Conservation (phyloP, 441 rosid species). For the Erysimum cheiri region DNA sequence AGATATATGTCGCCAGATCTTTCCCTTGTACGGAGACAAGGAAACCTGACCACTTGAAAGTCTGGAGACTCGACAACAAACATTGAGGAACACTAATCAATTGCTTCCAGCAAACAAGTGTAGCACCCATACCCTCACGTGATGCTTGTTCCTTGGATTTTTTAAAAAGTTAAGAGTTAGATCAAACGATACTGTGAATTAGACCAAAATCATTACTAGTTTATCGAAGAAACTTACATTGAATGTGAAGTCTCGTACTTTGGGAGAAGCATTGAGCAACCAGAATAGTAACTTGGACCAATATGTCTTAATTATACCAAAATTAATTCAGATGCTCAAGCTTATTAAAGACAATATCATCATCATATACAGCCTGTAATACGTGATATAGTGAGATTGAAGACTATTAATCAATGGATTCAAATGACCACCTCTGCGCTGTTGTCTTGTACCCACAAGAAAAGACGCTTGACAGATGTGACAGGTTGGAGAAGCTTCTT, state of each 20-base stretch:
- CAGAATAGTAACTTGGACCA: conserved; percentile 1
- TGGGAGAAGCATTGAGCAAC: background rate
- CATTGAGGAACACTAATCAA: background rate
- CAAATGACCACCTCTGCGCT: background rate
- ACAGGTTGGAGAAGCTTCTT: too few species aligned
- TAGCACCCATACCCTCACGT: background rate
- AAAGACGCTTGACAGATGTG: too few species aligned
- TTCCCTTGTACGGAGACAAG: too few species aligned
- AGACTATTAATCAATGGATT: background rate
- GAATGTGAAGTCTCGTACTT: background rate
- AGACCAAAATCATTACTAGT: background rate
- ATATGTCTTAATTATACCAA: background rate
- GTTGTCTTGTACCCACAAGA: too few species aligned
- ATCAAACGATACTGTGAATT: background rate
- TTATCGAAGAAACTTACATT: background rate
- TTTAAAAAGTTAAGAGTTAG: background rate
- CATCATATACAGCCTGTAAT: background rate
- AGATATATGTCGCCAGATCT: too few species aligned
- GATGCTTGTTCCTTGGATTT: too few species aligned
- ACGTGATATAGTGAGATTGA: background rate
- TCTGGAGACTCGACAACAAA: background rate
- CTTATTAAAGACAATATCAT: background rate
- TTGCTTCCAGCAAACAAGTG: background rate
- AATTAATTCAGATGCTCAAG: background rate
- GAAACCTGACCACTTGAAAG: too few species aligned